Evolutionary conservation across 2,329 filamentous ascomycete genomes (phyloP).

Genomic region (Colletotrichum tropicale): DNA sequence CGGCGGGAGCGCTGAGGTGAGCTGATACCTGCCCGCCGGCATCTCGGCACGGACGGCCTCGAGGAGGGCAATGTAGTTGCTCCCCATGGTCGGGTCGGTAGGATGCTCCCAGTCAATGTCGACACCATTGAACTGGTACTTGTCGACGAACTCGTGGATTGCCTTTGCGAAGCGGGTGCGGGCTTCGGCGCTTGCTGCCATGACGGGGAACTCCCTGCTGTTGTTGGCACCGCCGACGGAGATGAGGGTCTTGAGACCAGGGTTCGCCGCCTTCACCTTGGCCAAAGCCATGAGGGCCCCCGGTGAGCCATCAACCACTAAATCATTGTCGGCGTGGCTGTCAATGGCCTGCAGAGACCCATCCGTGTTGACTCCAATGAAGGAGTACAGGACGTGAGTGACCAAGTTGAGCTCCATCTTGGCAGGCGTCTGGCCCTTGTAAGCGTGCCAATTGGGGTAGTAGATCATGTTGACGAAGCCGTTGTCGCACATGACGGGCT

Average conservation of each 20-base stretch:
- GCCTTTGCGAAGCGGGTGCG: conserved; percentile 60
- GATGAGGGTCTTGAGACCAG: conserved; percentile 62
- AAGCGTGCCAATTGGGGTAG: conserved; percentile 70
- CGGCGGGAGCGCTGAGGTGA: conserved; percentile 67
- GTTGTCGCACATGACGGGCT: conserved; percentile 12
- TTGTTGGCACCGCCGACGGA: conserved; percentile 70
- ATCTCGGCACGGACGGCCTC: conserved; percentile 57
- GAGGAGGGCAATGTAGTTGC: conserved; percentile 63
- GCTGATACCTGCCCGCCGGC: conserved; percentile 58
- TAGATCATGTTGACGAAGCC: conserved; percentile 51
- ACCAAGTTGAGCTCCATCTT: conserved; percentile 59
- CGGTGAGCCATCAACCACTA: conserved; percentile 61
- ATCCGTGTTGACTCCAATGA: conserved; percentile 42
- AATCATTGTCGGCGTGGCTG: conserved; percentile 66
- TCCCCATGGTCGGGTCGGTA: conserved; percentile 57
- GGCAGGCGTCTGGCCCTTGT: conserved; percentile 64
- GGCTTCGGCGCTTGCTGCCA: conserved; percentile 52
- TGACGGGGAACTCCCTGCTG: conserved; percentile 63
- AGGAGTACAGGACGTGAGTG: conserved; percentile 70
- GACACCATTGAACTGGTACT: conserved; percentile 65
- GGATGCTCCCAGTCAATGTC: conserved; percentile 53
- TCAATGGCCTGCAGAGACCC: conserved; percentile 48
- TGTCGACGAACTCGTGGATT: conserved; percentile 58
- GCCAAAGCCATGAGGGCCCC: conserved; percentile 66
- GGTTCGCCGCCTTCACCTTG: conserved; percentile 61